These are phyloP conservation scores for Phaeosphaeria sp. DNA, from an alignment of 2,329 filamentous ascomycete genomes.

Conservation along the genomic window DNA sequence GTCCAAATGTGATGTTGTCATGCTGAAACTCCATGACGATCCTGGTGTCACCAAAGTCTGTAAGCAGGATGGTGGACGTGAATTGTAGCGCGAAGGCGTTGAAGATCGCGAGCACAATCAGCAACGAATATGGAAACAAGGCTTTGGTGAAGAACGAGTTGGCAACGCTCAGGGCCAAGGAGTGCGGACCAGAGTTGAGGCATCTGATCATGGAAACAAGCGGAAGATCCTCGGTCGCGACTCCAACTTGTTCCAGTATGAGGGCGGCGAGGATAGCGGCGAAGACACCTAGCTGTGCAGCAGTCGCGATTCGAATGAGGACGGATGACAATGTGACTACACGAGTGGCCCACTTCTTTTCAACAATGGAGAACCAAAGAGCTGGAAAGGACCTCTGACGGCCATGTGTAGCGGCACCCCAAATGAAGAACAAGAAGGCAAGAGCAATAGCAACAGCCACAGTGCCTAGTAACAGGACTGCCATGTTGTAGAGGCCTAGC, in stretches of 20 bases:
- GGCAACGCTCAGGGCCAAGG: background rate
- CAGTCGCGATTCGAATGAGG: conserved; percentile 1
- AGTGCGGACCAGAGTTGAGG: conserved; percentile 1
- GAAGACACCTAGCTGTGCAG: conserved; percentile 5
- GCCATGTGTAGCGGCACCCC: conserved; percentile 3
- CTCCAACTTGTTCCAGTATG: conserved; percentile 5
- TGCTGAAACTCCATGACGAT: background rate
- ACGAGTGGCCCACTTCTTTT: conserved; percentile 2
- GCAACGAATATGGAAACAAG: background rate
- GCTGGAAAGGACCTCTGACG: background rate
- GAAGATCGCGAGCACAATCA: conserved; percentile 4
- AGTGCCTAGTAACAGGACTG: conserved; percentile 5
- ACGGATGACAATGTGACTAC: conserved; percentile 1
- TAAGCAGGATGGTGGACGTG: conserved; percentile 8
- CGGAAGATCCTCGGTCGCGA: conserved; percentile 5
- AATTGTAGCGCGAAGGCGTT: conserved; percentile 6
- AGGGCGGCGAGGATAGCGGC: conserved; percentile 8
- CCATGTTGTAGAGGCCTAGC: conserved; percentile 10
- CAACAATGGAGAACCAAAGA: conserved; percentile 7
- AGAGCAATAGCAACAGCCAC: conserved; percentile 5
- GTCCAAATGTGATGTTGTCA: background rate
- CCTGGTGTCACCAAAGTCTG: background rate
- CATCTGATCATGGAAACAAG: conserved; percentile 9
- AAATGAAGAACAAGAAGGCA: conserved; percentile 9
- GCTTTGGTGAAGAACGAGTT: conserved; percentile 4